Evolutionary conservation across 495 filamentous ascomycete species (phyloP).

Genomic region (Penicillium ochrochloron): DNA sequence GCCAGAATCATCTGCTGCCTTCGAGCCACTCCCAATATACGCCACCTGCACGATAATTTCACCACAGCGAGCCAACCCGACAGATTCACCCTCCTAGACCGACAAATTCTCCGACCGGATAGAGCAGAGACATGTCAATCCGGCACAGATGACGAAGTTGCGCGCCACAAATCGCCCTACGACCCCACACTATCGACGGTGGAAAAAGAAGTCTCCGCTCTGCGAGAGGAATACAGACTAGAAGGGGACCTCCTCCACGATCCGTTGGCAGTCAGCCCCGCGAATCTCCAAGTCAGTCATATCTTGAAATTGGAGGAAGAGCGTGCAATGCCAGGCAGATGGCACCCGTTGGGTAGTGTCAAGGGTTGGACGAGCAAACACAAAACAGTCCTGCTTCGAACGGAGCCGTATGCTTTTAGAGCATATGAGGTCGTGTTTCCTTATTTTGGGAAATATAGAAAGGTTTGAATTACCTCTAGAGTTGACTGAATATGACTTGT

Average conservation of each 20-base stretch:
- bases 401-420: conserved; percentile 27
- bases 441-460: conserved; percentile 13
- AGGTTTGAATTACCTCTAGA: conserved; percentile 5
- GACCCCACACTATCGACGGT: conserved; percentile 32
- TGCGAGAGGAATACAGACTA: conserved; percentile 32
- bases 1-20: not conserved
- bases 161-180: conserved; percentile 35
- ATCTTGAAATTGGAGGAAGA: conserved; percentile 26
- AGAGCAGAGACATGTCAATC: conserved; percentile 32
- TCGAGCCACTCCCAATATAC: not conserved
- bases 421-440: conserved; percentile 31
- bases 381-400: conserved; percentile 24
- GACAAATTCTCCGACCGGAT: conserved; percentile 33
- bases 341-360: conserved; percentile 24
- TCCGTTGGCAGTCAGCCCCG: conserved; percentile 36
- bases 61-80: not conserved
- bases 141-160: conserved; percentile 40
- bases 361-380: conserved; percentile 35
- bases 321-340: conserved; percentile 14
- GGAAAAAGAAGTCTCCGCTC: conserved; percentile 30
- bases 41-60: not conserved
- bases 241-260: conserved; percentile 31
- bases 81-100: conserved; percentile 43
- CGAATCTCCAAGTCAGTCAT: conserved; percentile 32
- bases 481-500: not conserved